phyloP scores from a whole-genome alignment of 2,329 filamentous ascomycete species.

The Trichoderma arundinaceum region DNA sequence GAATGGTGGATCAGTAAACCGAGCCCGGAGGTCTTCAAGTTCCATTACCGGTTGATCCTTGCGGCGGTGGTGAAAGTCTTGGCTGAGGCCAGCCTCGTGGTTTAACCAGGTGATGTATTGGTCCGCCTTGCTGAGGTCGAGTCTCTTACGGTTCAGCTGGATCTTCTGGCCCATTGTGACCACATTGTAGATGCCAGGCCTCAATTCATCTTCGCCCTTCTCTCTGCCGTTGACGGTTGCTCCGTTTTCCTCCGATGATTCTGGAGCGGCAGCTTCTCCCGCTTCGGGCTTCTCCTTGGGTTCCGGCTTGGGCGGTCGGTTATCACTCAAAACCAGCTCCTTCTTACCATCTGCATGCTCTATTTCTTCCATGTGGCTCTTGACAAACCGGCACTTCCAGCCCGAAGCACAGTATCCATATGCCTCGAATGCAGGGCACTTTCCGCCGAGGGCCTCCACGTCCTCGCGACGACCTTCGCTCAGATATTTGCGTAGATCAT shows the following conservation, averaged over 20 bases:
- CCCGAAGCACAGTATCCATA: slow-evolving; percentile 80
- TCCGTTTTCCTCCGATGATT: slow-evolving; percentile 13
- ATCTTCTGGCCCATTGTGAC: slow-evolving; percentile 74
- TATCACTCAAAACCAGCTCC: slow-evolving; percentile 74
- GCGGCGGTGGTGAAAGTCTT: slow-evolving; percentile 50
- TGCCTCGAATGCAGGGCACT: slow-evolving; percentile 81
- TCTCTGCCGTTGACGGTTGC: slow-evolving; percentile 38
- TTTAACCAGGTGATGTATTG: slow-evolving; percentile 79
- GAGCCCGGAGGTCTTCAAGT: slow-evolving; percentile 75
- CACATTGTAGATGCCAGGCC: slow-evolving; percentile 75
- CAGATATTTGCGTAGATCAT: slow-evolving; percentile 86
- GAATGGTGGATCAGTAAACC: slow-evolving; percentile 84
- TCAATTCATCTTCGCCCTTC: slow-evolving; percentile 52
- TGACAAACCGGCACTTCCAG: slow-evolving; percentile 93
- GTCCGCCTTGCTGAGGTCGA: slow-evolving; percentile 74
- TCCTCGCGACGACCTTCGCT: slow-evolving; percentile 81
- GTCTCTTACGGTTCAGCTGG: slow-evolving; percentile 73
- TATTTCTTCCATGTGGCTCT: slow-evolving; percentile 83
- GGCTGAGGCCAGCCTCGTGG: slow-evolving; percentile 56
- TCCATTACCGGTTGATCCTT: slow-evolving; percentile 51
- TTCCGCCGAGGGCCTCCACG: slow-evolving; percentile 73
- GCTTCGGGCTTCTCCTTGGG: slow-evolving; percentile 7
- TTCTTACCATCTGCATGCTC: slow-evolving; percentile 79
- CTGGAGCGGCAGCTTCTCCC: slow-evolving; percentile 25
- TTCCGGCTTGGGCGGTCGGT: slow-evolving; percentile 33